Evolutionary conservation across 1,284 basidiomycete genomes (phyloP).

Genomic region (Papiliotrema laurentii): DNA sequence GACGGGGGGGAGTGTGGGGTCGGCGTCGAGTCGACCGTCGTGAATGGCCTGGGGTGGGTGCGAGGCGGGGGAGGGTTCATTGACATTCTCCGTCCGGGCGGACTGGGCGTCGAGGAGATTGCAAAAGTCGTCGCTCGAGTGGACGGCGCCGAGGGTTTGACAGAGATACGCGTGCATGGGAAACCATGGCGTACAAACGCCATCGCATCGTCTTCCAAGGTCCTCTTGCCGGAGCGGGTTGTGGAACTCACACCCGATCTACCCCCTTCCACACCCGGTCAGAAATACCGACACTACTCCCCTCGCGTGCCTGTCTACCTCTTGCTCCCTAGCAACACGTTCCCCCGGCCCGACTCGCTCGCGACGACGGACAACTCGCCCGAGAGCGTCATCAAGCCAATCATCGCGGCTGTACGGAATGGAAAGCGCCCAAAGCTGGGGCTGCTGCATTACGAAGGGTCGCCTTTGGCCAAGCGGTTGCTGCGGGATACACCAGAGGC

Average conservation of each 20-base stretch:
- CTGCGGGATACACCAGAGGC: slow-evolving; percentile 3
- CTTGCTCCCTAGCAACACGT: slow-evolving; percentile 54
- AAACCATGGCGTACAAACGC: slow-evolving; percentile 7
- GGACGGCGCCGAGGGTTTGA: slow-evolving; percentile 31
- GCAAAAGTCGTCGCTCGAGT: slow-evolving; percentile 56
- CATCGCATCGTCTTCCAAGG: background rate
- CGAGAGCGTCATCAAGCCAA: background rate
- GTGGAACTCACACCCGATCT: slow-evolving; percentile 5
- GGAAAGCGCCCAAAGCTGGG: slow-evolving; percentile 53
- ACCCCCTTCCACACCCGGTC: slow-evolving; percentile 93
- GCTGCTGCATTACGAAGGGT: slow-evolving; percentile 65
- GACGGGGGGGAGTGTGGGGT: slow-evolving; percentile 90
- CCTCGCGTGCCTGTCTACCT: slow-evolving; percentile 78
- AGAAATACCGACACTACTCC: slow-evolving; percentile 99
- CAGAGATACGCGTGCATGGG: slow-evolving; percentile 17
- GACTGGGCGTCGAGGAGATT: slow-evolving; percentile 85
- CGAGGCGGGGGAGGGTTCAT: slow-evolving; percentile 60
- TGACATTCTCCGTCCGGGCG: slow-evolving; percentile 85
- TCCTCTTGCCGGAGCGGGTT: background rate
- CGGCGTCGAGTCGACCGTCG: slow-evolving; percentile 92
- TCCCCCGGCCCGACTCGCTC: slow-evolving; percentile 34
- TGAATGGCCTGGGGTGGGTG: slow-evolving; percentile 67
- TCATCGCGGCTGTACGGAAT: slow-evolving; percentile 1
- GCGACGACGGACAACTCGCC: background rate
- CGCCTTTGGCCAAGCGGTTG: slow-evolving; percentile 30